Base-by-base conservation (phyloP, 83 land plant genomes). In the Picea abies region DNA sequence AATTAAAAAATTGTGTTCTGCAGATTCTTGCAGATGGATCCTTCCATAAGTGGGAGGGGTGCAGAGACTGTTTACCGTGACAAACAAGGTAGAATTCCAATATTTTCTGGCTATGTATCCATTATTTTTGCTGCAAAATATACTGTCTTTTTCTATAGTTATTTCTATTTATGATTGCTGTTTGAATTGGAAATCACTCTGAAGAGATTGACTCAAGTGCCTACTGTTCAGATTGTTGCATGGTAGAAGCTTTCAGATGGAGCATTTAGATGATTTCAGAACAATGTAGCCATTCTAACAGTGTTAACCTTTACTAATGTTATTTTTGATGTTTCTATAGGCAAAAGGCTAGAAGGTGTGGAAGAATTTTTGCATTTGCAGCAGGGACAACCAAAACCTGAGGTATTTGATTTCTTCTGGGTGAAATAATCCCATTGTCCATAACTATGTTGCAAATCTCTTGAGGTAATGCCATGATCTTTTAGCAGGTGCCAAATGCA, bases 61-160 rank as follows among this genome's bases (percentile, higher is more conserved):
- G 95, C 93, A 2, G 95, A 89, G 80, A 81, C 90, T 41, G 91
- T 91, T 11, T 93, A 83, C 81, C 89, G 95, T 77, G 88, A 90
- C 82, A 93, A 87, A 39, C 14, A 11, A 65, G 81, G 80, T 78
- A 78, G 3, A 3, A 26, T 26, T 58, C 32, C 64, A 15, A 78
- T 32, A 10, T 0, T 78, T 77, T 78, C n/a, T 29, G 39, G n/a
- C 20, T 26, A 10, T 78, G 29, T 78, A 10, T n/a, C 58, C 12
- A 39, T 73, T n/a, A 73, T 73, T 73, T 37, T 35, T 70, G 75
- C 22, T 37, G 75, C 22, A 73, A 73, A 19, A 19, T 20, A 20
- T 56, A 12, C 58, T 56, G 3, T 12, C 58, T 56, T 56, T 56
- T 56, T 56, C 15, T 56, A 12, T 14, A 56, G 58, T 73, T n/a